Evolutionary conservation across 495 filamentous ascomycete species (phyloP), one percentile per base, ranked within the genome.

Genomic region (Cairneyella variabilis): DNA sequence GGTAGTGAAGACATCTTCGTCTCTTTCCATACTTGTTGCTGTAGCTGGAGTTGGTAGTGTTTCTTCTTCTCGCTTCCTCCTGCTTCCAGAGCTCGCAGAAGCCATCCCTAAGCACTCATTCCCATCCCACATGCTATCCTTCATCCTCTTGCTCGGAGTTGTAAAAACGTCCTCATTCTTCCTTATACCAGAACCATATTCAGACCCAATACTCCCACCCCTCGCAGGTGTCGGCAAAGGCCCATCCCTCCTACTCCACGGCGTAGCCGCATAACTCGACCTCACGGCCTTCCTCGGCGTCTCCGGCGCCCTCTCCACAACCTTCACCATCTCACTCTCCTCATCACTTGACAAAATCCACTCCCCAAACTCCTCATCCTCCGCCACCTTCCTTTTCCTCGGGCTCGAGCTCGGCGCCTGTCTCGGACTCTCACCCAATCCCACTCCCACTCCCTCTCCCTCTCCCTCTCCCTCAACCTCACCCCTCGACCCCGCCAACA

Each of bases 191-290:
- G n/a, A n/a, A n/a, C n/a, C n/a, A n/a, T n/a, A n/a, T n/a, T n/a
- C n/a, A n/a, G n/a, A n/a, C n/a, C n/a, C n/a, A n/a, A n/a, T n/a
- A n/a, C n/a, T n/a, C n/a, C n/a, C n/a, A n/a, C n/a, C n/a, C n/a
- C n/a, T n/a, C n/a, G n/a, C n/a, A n/a, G n/a, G n/a, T n/a, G n/a
- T n/a, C n/a, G n/a, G n/a, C n/a, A n/a, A n/a, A n/a, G n/a, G n/a
- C n/a, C n/a, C n/a, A n/a, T 73, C 82, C 28, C 83, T 71, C 63
- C 82, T 82, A 0, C 38, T 56, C 6, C 69, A 66, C 1, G 83
- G 82, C 0, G 78, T 78, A 5, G 73, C 69, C 28, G 68, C 69
- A 0, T 56, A 52, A 23, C 72, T 66, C 0, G 73, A 77, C 40
- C 56, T 60, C 25, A 52, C 60, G 11, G 66, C 63, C 61, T 84